phyloP scores from a whole-genome alignment of 2,329 filamentous ascomycete species.

The Gremmenia infestans region DNA sequence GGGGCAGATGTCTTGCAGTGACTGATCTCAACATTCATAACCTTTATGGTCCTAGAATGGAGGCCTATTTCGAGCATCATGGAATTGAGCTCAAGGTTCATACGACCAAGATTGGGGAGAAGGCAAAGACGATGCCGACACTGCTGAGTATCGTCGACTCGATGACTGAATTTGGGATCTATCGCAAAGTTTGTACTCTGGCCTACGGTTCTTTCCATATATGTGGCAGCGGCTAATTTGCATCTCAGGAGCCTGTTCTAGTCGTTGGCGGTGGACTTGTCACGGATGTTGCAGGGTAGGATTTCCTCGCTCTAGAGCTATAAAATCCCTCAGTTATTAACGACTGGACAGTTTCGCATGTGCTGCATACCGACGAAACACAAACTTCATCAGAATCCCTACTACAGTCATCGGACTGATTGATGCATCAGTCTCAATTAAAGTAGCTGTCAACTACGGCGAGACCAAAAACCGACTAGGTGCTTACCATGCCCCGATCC shows the following conservation, averaged over 20 bases:
- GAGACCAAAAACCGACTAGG: constrained; percentile 72
- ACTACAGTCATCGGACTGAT: constrained; percentile 73
- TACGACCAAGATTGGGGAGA: constrained; percentile 70
- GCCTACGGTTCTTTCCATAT: neutral
- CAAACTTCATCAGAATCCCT: constrained; percentile 68
- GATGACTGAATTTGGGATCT: constrained; percentile 69
- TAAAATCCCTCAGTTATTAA: constrained; percentile 17
- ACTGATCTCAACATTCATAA: constrained; percentile 69
- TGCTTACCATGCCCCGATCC: constrained; percentile 66
- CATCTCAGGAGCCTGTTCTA: constrained; percentile 53
- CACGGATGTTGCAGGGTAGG: constrained; percentile 70
- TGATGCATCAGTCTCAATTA: constrained; percentile 71
- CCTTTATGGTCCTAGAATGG: constrained; percentile 61
- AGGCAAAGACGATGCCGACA: constrained; percentile 68
- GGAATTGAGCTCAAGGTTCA: constrained; percentile 59
- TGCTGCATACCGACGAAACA: constrained; percentile 66
- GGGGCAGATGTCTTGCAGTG: constrained; percentile 61
- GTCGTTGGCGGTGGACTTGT: constrained; percentile 65
- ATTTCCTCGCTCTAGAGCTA: constrained; percentile 17
- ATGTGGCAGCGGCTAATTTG: constrained; percentile 4
- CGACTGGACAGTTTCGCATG: constrained; percentile 55
- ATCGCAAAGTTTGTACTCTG: constrained; percentile 46
- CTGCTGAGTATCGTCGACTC: constrained; percentile 65
- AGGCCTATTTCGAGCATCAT: constrained; percentile 62
- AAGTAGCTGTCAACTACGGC: constrained; percentile 73